Evolutionary conservation across 345 rosid species (phyloP), one percentile per base, ranked within the genome.

Genomic region (Anastatica hierochuntica): DNA sequence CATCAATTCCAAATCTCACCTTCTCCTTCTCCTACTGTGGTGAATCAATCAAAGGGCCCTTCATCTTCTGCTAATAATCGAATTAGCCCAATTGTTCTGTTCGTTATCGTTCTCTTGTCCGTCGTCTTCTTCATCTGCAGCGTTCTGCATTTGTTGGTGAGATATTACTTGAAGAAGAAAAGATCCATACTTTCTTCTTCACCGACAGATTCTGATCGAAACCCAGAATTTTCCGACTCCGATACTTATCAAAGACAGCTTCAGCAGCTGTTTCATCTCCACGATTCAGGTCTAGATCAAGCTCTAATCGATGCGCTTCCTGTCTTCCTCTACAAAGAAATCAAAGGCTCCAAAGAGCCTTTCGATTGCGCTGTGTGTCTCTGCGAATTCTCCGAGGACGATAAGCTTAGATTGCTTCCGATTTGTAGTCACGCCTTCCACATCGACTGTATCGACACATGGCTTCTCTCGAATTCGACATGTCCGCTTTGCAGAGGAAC

Each of bases 361-460:
- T 89, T 89, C 67, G 95, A 89, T 67, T 89, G 97, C 50, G 82
- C 97, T 1, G 92, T 89, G 14, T 89, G 97, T 62, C 88, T 89
- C 10, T 81, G 81, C 58, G 97, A 83, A 58, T 89, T 83, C 78
- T 59, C 77, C 0, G 92, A 78, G 11, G 73, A 72, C 34, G 95
- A 89, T 55, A 78, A 79, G 68, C 64, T 89, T 66, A 79, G 94
- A 43, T 70, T 89, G 74, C 94, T 89, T 31, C 97, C 97, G 0
- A 35, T 68, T 48, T 85, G 97, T 52, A 78, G 89, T 43, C 97
- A 89, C 64, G 97, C 95, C 47, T 89, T 89, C 66, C 97, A 85
- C 71, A 72, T 89, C 30, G 82, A 85, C 46, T 89, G 95, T 58
- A 89, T 89, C 66, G 97, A 85, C 63, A 78, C 94, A 10, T 89